These are phyloP conservation scores for Ehretia macrophylla DNA, from an alignment of 257 asterid species.

Conservation along the genomic window DNA sequence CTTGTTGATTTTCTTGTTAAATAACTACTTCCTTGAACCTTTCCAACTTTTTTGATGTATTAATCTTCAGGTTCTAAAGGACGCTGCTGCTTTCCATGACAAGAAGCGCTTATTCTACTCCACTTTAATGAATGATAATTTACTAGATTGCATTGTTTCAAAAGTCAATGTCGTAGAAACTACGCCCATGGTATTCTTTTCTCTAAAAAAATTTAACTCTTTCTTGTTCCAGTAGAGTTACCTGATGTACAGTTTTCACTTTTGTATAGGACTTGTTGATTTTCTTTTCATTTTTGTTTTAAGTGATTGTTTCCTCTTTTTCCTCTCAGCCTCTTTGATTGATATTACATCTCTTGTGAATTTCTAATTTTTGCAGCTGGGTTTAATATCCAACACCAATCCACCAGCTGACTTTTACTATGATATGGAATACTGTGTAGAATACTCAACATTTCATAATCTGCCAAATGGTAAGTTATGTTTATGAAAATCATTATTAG, in stretches of 20 bases:
- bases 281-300: background rate
- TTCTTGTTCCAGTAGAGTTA: background rate
- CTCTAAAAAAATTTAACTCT: background rate
- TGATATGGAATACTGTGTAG: constrained; percentile 85
- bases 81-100: constrained; percentile 54
- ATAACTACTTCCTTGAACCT: constrained; percentile 4
- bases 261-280: background rate
- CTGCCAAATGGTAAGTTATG: constrained; percentile 46
- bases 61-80: constrained; percentile 60
- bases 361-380: constrained; percentile 35
- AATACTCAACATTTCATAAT: constrained; percentile 72
- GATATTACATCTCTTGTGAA: constrained; percentile 5
- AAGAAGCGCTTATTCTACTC: constrained; percentile 81
- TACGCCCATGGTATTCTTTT: constrained; percentile 48
- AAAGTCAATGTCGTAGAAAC: constrained; percentile 54
- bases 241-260: background rate
- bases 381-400: constrained; percentile 24
- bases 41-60: constrained; percentile 4
- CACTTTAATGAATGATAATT: constrained; percentile 64
- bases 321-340: constrained; percentile 7
- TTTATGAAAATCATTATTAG: background rate
- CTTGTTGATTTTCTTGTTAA: constrained; percentile 2
- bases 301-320: background rate
- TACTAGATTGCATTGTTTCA: constrained; percentile 76
- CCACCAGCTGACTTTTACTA: constrained; percentile 59